phyloP scores from a whole-genome alignment of 305 asterid species.

The Withania somnifera region DNA sequence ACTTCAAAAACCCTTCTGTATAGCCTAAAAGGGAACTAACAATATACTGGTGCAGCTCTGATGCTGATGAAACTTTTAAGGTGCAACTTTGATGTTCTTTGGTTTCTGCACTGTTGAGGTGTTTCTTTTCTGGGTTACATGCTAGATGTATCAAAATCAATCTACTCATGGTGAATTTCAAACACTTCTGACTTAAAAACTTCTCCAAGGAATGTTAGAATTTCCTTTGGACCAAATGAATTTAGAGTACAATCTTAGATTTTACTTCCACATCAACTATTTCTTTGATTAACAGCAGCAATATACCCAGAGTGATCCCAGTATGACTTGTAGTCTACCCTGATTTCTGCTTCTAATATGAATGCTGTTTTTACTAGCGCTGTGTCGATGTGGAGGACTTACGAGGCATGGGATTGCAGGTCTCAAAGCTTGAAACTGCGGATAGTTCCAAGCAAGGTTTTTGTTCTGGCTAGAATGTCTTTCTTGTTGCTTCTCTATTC shows the following conservation, averaged over 20 bases:
- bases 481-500: background rate
- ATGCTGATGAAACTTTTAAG: background rate
- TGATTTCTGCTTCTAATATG: background rate
- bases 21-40: background rate
- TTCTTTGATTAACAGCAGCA: background rate
- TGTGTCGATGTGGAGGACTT: slow-evolving; percentile 70
- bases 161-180: background rate
- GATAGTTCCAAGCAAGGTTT: slow-evolving; percentile 55
- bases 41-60: background rate
- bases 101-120: background rate
- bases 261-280: background rate
- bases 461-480: background rate
- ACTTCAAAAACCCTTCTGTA: background rate
- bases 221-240: background rate
- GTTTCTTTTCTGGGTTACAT: background rate
- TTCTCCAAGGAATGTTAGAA: background rate
- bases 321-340: background rate
- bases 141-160: background rate
- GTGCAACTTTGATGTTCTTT: background rate
- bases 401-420: slow-evolving; percentile 96
- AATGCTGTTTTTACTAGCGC: background rate
- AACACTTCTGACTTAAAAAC: background rate
- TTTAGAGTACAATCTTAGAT: background rate
- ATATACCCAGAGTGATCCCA: background rate
- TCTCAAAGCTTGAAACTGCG: slow-evolving; percentile 77